Evolutionary conservation across 1,139 yeast genomes (phyloP).

Genomic region (Lodderomyces pseudojiufengensis): DNA sequence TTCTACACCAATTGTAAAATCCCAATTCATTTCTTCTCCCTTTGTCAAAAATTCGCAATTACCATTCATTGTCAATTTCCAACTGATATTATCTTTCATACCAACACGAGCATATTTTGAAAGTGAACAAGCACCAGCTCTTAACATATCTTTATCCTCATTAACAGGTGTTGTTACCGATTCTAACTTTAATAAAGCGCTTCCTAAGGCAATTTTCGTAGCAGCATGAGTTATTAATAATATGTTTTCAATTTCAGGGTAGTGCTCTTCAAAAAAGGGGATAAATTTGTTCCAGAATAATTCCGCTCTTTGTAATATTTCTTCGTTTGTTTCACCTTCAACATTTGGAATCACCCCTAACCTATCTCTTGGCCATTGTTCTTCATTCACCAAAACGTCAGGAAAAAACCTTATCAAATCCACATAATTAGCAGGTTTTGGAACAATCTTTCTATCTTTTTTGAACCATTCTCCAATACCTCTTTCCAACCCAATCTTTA

Average conservation of each 20-base stretch:
- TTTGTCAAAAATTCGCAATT: slow-evolving; percentile 57
- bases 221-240: slow-evolving; percentile 82
- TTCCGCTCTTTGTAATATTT: slow-evolving; percentile 54
- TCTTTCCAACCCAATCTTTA: slow-evolving; percentile 61
- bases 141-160: slow-evolving; percentile 33
- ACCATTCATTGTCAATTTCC: slow-evolving; percentile 65
- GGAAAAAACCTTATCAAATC: slow-evolving; percentile 47
- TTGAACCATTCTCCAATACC: slow-evolving; percentile 76
- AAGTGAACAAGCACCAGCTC: slow-evolving; percentile 45
- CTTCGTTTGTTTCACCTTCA: slow-evolving; percentile 63
- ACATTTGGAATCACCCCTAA: slow-evolving; percentile 49
- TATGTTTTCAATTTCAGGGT: slow-evolving; percentile 54
- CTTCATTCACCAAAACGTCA: slow-evolving; percentile 36
- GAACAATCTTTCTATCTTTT: slow-evolving; percentile 49
- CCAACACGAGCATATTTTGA: slow-evolving; percentile 32
- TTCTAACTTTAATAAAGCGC: slow-evolving; percentile 53
- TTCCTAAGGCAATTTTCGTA: slow-evolving; percentile 72
- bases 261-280: slow-evolving; percentile 45
- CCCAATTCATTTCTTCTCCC: slow-evolving; percentile 95
- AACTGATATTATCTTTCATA: slow-evolving; percentile 20
- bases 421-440: slow-evolving; percentile 55
- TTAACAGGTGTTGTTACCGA: slow-evolving; percentile 50
- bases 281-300: slow-evolving; percentile 50
- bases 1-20: slow-evolving; percentile 62
- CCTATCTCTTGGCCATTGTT: slow-evolving; percentile 42